Conservation (phyloP, 192 early-diverging fungal genomes). For the Lobosporangium transversale region DNA sequence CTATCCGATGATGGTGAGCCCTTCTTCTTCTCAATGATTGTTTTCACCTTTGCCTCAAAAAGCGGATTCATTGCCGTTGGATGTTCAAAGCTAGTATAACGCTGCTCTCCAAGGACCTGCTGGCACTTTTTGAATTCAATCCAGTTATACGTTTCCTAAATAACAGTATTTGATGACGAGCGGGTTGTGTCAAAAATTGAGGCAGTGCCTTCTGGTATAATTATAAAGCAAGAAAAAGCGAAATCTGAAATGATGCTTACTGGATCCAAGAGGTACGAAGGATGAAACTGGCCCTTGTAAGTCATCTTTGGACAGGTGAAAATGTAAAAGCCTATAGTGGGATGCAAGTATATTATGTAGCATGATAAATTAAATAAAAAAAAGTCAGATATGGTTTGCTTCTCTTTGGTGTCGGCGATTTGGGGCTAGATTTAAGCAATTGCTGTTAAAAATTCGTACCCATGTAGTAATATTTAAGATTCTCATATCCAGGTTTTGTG, state of each 20-base stretch:
- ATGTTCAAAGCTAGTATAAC: constrained; percentile 59
- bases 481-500: constrained; percentile 43
- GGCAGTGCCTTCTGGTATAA: too few relatives aligned
- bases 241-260: constrained; percentile 16
- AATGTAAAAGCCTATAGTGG: constrained; percentile 90
- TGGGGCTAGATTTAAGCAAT: too few relatives aligned
- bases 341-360: too few relatives aligned
- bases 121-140: constrained; percentile 60
- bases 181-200: neutral
- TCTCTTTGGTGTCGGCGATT: too few relatives aligned
- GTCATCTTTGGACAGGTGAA: constrained; percentile 93
- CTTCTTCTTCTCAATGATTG: constrained; percentile 18
- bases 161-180: neutral
- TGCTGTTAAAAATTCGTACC: constrained; percentile 64
- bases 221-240: neutral
- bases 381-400: neutral
- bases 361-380: neutral
- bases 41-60: constrained; percentile 33
- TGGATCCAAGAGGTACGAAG: constrained; percentile 85
- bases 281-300: constrained; percentile 91
- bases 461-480: constrained; percentile 90
- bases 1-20: too few relatives aligned
- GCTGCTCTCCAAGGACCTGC: constrained; percentile 60
- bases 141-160: constrained; percentile 61
- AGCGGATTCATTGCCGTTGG: constrained; percentile 12